Base-by-base conservation (phyloP, 2,329 filamentous ascomycete genomes). In the Aspergillus vadensis region DNA sequence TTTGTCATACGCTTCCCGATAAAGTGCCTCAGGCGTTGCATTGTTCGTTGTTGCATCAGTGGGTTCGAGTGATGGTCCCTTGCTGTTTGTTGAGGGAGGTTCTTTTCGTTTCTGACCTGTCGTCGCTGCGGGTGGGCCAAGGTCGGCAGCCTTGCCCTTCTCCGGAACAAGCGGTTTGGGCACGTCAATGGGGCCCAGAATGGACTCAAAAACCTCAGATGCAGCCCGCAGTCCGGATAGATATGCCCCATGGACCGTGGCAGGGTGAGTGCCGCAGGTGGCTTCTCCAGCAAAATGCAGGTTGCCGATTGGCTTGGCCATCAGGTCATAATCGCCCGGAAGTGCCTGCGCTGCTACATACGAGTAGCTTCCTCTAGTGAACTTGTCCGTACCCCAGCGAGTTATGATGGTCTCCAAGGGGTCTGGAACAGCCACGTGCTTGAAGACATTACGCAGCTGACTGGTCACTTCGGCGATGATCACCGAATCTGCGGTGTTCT, bases 201-300 rank as follows among this genome's bases (percentile, higher is more conserved):
- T 85, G 2, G 86, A 81, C 57, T 94, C 88, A 39, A 97, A 81
- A 2, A 99, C 85, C 71, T 98, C 93, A 3, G 91, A 89, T 10
- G 95, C 95, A 3, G 90, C 95, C 53, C 95, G 88, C 5, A 99
- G 82, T 2, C 95, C 96, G 2, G 95, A 97, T 4, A 99, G 81
- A 72, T 98, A 99, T 8, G 95, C 96, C 5, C 95, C 95, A 68
- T 99, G 95, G 0, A 99, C 95, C 2, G 95, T 99, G 32, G 96
- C 95, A 12, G 96, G 95, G 73, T 99, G 93, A 0, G 92, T 97
- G 50, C 91, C 92, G 68, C 91, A 97, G 0, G 96, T 99, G 62
- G 97, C 95, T 77, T 99, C 95, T 51, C 95, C 95, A 15, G 94
- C 95, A 76, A 99, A 99, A 76, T 94, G 91, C 8, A 99, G 81